Percentiles rank a stretch among this genome's conserved stretches.
phyloP scores from a whole-genome alignment of 805 yeast genomes.

The Saturnispora halmiae region DNA sequence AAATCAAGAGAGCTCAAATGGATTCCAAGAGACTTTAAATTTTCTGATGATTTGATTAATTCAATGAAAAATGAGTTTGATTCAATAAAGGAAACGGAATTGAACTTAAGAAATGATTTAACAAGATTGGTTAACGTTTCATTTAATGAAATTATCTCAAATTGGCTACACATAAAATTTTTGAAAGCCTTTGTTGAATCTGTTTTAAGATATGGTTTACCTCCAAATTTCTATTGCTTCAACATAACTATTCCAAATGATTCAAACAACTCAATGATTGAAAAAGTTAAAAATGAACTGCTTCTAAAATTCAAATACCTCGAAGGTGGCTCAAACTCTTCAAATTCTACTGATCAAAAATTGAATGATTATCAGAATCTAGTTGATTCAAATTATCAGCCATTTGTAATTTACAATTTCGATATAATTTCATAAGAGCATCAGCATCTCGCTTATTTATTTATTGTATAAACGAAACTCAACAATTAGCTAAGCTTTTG shows the following conservation, averaged over 20 bases:
- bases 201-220: constrained; percentile 92
- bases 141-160: constrained; percentile 73
- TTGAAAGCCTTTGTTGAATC: constrained; percentile 86
- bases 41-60: constrained; percentile 67
- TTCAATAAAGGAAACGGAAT: constrained; percentile 65
- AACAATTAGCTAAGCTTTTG: no score
- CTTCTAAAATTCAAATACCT: constrained; percentile 74
- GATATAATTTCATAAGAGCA: not conserved
- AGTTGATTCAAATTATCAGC: constrained; percentile 93
- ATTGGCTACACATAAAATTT: constrained; percentile 86
- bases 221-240: constrained; percentile 71
- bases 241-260: constrained; percentile 32
- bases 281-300: constrained; percentile 60
- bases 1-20: constrained; percentile 78
- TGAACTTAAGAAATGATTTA: constrained; percentile 63
- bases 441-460: no score
- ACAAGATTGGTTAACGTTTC: constrained; percentile 81
- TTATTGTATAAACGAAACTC: no score
- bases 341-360: constrained; percentile 44
- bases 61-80: constrained; percentile 72
- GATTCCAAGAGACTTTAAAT: constrained; percentile 87
- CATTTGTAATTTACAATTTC: constrained; percentile 67
- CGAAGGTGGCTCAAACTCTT: constrained; percentile 76
- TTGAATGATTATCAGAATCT: constrained; percentile 83
- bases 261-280: constrained; percentile 29